Conservation (phyloP, 306 rosid species). For the Hippophae tibetana region DNA sequence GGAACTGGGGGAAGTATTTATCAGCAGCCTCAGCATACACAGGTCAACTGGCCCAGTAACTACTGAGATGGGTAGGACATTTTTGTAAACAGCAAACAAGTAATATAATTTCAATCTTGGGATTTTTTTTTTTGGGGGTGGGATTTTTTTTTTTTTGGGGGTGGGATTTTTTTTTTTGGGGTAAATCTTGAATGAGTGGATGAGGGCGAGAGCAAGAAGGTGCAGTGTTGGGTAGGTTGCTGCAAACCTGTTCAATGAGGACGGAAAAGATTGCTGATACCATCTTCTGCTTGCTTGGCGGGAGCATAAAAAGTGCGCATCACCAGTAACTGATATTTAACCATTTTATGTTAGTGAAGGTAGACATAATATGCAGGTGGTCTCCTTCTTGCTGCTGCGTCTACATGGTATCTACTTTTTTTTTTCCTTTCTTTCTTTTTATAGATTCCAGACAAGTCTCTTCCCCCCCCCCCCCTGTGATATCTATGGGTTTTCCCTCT, state of each 20-base stretch:
- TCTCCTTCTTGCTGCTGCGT: constrained; percentile 35
- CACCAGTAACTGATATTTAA: constrained; percentile 74
- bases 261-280: constrained; percentile 38
- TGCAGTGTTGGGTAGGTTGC: constrained; percentile 38
- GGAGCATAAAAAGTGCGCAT: constrained; percentile 63
- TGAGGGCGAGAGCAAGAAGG: constrained; percentile 30
- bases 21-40: constrained; percentile 88
- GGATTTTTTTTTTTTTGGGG: constrained; percentile 28
- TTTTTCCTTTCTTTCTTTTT: constrained; percentile 22
- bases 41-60: constrained; percentile 89
- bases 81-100: constrained; percentile 31
- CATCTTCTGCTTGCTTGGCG: constrained; percentile 69
- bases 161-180: constrained; percentile 27
- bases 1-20: constrained; percentile 92
- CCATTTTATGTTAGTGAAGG: constrained; percentile 54
- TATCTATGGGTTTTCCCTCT: constrained; percentile 9
- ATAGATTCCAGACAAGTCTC: constrained; percentile 26
- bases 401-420: constrained; percentile 37
- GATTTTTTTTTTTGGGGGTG: constrained; percentile 26
- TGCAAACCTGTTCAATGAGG: constrained; percentile 29
- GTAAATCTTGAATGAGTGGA: constrained; percentile 49
- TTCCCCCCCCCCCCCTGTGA: constrained; percentile 3
- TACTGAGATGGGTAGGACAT: constrained; percentile 34
- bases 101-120: constrained; percentile 33
- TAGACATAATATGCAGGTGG: constrained; percentile 48